Evolutionary conservation across 345 rosid species (phyloP), one percentile per base, ranked within the genome.

Genomic region (Eucalyptus guilfoylei): DNA sequence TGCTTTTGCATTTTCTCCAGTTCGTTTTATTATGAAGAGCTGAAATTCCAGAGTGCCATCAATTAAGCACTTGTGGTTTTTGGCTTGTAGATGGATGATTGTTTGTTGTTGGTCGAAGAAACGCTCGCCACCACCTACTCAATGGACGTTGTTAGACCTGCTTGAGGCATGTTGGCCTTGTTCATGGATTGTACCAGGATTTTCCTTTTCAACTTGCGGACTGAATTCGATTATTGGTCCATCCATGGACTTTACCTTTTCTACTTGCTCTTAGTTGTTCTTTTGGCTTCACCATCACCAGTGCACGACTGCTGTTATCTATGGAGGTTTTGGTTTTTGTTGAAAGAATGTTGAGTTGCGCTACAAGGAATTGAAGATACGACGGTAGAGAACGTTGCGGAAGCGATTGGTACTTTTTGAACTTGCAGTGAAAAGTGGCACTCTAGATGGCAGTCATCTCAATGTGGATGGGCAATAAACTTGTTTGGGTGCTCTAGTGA

Each of bases 41-140:
- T 76, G 85, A 76, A 76, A 76, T 76, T 76, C 44, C 85, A 37
- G 16, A 42, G 44, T 90, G 83, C 52, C 88, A n/a, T 67, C 34
- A 52, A 37, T 88, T 49, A 42, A 69, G 86, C 32, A 86, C 58
- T 89, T 62, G 49, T 88, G 76, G 89, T 89, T 87, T 93, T 87
- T 85, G 87, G 86, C 90, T 91, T 94, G 94, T 94, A 96, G 96
- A 95, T 93, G 97, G 96, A 94, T 95, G 94, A 96, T 90, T 91
- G 58, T 21, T 52, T 52, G 62, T 87, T 90, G 86, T 88, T 88
- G 89, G 87, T 91, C 86, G 60, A 91, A 90, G 89, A 90, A 62
- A 85, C 30, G 91, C 45, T 89, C 52, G 47, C 89, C 42, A 37
- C 40, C 23, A 67, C 72, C 88, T 32, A 88, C 64, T 86, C 88